These are phyloP conservation scores for Kwoniella newhampshirensis DNA, from an alignment of 768 basidiomycete genomes.

Conservation along the genomic window DNA sequence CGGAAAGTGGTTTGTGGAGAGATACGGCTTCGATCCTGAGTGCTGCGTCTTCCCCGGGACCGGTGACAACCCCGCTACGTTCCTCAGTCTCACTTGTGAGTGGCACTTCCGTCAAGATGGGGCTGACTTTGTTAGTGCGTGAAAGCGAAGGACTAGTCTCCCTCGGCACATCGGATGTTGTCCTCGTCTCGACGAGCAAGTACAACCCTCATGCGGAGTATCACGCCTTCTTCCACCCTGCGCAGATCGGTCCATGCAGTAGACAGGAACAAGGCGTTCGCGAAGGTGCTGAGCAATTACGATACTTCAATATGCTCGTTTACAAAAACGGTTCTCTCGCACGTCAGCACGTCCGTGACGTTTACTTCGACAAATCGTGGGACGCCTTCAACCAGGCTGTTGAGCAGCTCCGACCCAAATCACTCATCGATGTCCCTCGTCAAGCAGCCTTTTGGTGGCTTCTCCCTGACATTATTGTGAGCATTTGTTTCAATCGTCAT, in stretches of 20 bases:
- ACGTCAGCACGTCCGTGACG: slow-evolving; percentile 72
- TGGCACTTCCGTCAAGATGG: slow-evolving; percentile 2
- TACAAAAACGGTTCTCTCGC: slow-evolving; percentile 86
- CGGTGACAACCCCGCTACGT: slow-evolving; percentile 85
- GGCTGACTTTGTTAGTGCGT: slow-evolving; percentile 59
- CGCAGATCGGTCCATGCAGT: slow-evolving; percentile 71
- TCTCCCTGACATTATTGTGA: slow-evolving; percentile 74
- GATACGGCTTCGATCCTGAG: slow-evolving; percentile 72
- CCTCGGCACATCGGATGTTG: slow-evolving; percentile 83
- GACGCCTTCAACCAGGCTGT: slow-evolving; percentile 67
- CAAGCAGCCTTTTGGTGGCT: slow-evolving; percentile 75
- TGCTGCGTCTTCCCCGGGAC: slow-evolving; percentile 81
- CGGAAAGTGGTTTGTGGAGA: slow-evolving; percentile 67
- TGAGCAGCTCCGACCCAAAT: slow-evolving; percentile 22
- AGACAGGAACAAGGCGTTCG: slow-evolving; percentile 59
- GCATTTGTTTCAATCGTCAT: slow-evolving; percentile 1
- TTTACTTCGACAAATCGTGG: slow-evolving; percentile 66
- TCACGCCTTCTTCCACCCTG: slow-evolving; percentile 57
- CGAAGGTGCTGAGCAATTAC: slow-evolving; percentile 47
- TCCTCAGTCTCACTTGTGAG: slow-evolving; percentile 58
- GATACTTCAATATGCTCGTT: slow-evolving; percentile 83
- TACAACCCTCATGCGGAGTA: slow-evolving; percentile 54
- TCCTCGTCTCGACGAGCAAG: slow-evolving; percentile 66
- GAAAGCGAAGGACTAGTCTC: slow-evolving; percentile 77
- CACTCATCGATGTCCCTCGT: slow-evolving; percentile 18